These are phyloP conservation scores for Cairneyella variabilis DNA, from an alignment of 495 filamentous ascomycete species.

Conservation along the genomic window DNA sequence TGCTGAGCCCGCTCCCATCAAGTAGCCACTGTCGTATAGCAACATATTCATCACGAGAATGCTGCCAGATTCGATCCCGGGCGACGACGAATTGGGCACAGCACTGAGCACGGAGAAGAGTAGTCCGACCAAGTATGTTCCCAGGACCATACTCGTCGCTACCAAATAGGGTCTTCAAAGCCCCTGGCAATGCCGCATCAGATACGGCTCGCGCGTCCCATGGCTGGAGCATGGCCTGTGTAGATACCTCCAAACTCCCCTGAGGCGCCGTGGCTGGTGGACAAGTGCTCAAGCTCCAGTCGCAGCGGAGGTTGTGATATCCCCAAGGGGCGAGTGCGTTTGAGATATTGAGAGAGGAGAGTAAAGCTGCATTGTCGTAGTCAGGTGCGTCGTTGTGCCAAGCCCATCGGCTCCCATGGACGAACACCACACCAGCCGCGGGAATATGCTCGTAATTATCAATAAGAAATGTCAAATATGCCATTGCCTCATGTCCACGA, in stretches of 20 bases:
- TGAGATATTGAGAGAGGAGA: conserved; percentile 6
- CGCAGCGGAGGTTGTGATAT: conserved; percentile 35
- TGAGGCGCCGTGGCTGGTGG: not conserved
- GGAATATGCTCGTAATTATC: conserved; percentile 48
- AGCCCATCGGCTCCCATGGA: conserved; percentile 37
- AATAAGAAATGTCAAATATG: conserved; percentile 50
- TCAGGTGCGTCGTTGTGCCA: conserved; percentile 47
- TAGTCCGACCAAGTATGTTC: not conserved
- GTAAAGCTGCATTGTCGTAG: conserved; percentile 17
- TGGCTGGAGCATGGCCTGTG: conserved; percentile 49
- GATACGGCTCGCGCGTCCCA: conserved; percentile 34
- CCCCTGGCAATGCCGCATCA: conserved; percentile 43
- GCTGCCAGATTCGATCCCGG: conserved; percentile 49
- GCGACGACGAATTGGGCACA: conserved; percentile 71
- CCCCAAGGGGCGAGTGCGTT: conserved; percentile 21
- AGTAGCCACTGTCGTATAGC: conserved; percentile 68
- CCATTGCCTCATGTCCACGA: conserved; percentile 47
- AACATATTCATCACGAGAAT: conserved; percentile 56
- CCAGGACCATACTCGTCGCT: not conserved
- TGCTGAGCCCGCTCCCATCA: conserved; percentile 27
- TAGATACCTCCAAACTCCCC: conserved; percentile 25
- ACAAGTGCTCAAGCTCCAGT: conserved; percentile 34
- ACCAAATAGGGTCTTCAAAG: conserved; percentile 40
- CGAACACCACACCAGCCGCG: conserved; percentile 38
- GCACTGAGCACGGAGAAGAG: conserved; percentile 38